These are phyloP conservation scores for Didymella segeticola DNA, from an alignment of 2,329 filamentous ascomycete species.

Conservation along the genomic window DNA sequence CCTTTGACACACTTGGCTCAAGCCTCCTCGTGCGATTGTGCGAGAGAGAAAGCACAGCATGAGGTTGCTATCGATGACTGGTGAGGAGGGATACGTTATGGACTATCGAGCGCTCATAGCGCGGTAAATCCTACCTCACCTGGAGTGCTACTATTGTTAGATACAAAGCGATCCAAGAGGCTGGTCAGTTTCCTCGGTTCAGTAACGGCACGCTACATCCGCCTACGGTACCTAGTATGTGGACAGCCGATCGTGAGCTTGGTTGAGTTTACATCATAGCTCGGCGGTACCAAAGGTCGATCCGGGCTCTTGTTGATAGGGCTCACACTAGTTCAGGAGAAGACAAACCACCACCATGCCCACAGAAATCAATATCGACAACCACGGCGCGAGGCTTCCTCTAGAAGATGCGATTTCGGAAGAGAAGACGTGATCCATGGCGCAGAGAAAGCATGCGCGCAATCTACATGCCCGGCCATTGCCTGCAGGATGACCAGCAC, in stretches of 20 bases:
- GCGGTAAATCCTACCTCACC: conserved; percentile 1
- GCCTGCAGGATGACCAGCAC: not conserved
- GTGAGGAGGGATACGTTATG: not conserved
- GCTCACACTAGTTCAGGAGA: conserved; percentile 7
- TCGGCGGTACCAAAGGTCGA: not conserved
- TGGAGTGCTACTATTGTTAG: conserved; percentile 15
- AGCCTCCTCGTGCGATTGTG: not conserved
- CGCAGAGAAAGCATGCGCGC: conserved; percentile 3
- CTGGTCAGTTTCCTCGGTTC: conserved; percentile 11
- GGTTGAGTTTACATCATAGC: conserved; percentile 22
- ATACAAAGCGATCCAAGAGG: conserved; percentile 19
- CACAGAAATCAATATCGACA: conserved; percentile 12
- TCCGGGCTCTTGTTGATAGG: conserved; percentile 11
- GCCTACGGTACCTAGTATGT: too few relatives aligned
- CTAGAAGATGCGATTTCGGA: not conserved
- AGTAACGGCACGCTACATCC: conserved; percentile 15
- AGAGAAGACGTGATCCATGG: not conserved
- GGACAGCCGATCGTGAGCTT: conserved; percentile 3
- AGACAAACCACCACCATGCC: conserved; percentile 6
- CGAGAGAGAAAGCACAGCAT: not conserved
- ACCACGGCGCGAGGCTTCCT: conserved; percentile 2
- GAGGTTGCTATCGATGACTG: conserved; percentile 4
- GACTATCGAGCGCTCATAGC: conserved; percentile 9
- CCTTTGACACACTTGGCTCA: not conserved
- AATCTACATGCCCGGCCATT: conserved; percentile 7